A percentile compares a stretch with the other conserved stretches of the same genome.
Evolutionary conservation across 1,139 yeast species (phyloP).

Genomic region (Pichia sp.): DNA sequence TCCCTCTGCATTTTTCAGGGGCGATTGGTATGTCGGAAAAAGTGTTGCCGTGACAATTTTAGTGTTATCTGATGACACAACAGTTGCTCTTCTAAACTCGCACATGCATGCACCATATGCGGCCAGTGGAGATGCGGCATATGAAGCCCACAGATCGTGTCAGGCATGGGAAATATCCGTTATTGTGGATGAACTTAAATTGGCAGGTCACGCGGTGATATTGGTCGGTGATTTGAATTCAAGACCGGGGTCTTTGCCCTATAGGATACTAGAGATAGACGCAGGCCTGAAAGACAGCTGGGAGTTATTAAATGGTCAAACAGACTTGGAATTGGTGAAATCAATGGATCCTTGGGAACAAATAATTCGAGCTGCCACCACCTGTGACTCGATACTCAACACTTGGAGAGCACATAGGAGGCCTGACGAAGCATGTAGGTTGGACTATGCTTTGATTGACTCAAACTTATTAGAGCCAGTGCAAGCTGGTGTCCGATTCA

Average conservation of each 20-base stretch:
- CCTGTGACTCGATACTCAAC: conserved; percentile 83
- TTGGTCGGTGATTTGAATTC: conserved; percentile 93
- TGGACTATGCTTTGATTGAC: conserved; percentile 86
- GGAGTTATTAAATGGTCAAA: conserved; percentile 58
- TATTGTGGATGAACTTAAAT: conserved; percentile 54
- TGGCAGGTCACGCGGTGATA: conserved; percentile 78
- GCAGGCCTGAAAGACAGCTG: conserved; percentile 79
- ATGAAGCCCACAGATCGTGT: conserved; percentile 83
- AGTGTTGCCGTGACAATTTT: conserved; percentile 75
- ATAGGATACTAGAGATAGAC: conserved; percentile 63
- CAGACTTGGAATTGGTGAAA: conserved; percentile 41
- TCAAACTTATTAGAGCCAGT: conserved; percentile 46
- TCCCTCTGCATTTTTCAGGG: conserved; percentile 88
- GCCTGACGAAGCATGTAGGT: conserved; percentile 75
- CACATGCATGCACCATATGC: conserved; percentile 99
- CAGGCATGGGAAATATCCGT: conserved; percentile 96
- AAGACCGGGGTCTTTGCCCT: conserved; percentile 79
- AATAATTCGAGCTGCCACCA: conserved; percentile 67
- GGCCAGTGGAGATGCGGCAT: conserved; percentile 76
- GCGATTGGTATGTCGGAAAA: conserved; percentile 98
- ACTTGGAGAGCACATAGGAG: conserved; percentile 72
- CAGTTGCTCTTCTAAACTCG: conserved; percentile 77
- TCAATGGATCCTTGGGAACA: conserved; percentile 63
- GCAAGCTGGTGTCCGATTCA: conserved; percentile 65
- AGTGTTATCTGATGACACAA: conserved; percentile 42